Conservation (phyloP, 108 stramenopile genomes). For the Conticribra guillardii region DNA sequence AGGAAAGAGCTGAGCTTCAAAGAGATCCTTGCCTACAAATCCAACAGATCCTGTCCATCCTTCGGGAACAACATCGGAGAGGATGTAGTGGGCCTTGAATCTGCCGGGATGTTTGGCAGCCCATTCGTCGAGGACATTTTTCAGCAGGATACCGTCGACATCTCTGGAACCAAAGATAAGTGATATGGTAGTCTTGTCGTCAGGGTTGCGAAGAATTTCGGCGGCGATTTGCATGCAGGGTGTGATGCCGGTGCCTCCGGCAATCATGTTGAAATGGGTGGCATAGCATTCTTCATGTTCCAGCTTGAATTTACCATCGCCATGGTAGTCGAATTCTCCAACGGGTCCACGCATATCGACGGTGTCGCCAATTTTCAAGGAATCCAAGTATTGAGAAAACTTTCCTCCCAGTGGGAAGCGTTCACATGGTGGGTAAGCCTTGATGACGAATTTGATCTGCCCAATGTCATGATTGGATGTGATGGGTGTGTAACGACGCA, state of each 20-base stretch:
- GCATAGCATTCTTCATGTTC: slow-evolving; percentile 69
- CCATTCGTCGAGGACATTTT: slow-evolving; percentile 91
- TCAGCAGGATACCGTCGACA: slow-evolving; percentile 93
- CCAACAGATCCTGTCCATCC: slow-evolving; percentile 89
- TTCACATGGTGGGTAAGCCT: slow-evolving; percentile 86
- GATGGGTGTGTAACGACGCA: slow-evolving; percentile 95
- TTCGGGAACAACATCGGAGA: slow-evolving; percentile 73
- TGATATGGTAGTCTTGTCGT: slow-evolving; percentile 85
- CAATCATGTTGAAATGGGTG: slow-evolving; percentile 92
- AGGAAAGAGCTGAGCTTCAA: slow-evolving; percentile 74
- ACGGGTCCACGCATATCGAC: slow-evolving; percentile 91
- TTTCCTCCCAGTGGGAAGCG: slow-evolving; percentile 96
- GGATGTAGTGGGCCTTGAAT: slow-evolving; percentile 94
- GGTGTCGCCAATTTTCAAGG: slow-evolving; percentile 87
- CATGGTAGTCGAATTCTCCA: slow-evolving; percentile 93
- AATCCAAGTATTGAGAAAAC: slow-evolving; percentile 92
- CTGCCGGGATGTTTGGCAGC: slow-evolving; percentile 75
- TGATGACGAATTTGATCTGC: slow-evolving; percentile 97
- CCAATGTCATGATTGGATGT: slow-evolving; percentile 94
- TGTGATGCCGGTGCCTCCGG: slow-evolving; percentile 98
- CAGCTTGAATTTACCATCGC: slow-evolving; percentile 87
- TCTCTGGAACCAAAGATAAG: slow-evolving; percentile 94
- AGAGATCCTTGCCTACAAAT: slow-evolving; percentile 87
- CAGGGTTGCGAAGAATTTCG: slow-evolving; percentile 85
- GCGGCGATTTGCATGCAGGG: slow-evolving; percentile 93